These are phyloP conservation scores for Rhododendron molle DNA, from an alignment of 148 eudicot genomes.

Conservation along the genomic window DNA sequence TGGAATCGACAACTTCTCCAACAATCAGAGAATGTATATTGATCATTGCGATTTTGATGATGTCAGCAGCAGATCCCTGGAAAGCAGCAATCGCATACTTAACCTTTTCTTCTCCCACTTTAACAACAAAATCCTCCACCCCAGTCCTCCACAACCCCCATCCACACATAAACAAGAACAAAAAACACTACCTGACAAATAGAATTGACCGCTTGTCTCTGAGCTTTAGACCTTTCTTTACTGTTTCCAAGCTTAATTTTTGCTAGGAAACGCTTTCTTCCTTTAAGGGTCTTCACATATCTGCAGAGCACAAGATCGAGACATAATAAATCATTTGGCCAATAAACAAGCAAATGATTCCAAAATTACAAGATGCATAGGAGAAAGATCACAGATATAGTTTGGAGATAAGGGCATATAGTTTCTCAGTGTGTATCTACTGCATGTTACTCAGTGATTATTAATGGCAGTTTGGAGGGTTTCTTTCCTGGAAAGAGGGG, in stretches of 20 bases:
- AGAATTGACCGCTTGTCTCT: conserved; percentile 98
- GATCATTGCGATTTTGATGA: conserved; percentile 93
- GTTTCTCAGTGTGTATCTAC: no score
- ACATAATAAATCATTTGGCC: background rate
- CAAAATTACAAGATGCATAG: background rate
- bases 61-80: conserved; percentile 97
- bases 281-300: conserved; percentile 77
- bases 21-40: conserved; percentile 59
- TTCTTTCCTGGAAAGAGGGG: no score
- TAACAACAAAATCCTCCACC: background rate
- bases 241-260: conserved; percentile 73
- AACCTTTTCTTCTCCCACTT: background rate
- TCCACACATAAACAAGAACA: background rate
- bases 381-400: background rate
- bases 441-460: no score
- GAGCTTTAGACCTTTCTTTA: conserved; percentile 91
- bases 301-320: conserved; percentile 30
- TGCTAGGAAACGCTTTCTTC: conserved; percentile 88
- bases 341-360: background rate
- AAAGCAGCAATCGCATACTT: conserved; percentile 8
- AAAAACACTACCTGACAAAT: conserved; percentile 75
- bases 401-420: no score
- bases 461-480: no score
- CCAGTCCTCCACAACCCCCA: background rate
- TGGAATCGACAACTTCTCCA: conserved; percentile 36